Evolutionary conservation across 164 flowering plant species (phyloP).

Genomic region (Magnolia sinica): DNA sequence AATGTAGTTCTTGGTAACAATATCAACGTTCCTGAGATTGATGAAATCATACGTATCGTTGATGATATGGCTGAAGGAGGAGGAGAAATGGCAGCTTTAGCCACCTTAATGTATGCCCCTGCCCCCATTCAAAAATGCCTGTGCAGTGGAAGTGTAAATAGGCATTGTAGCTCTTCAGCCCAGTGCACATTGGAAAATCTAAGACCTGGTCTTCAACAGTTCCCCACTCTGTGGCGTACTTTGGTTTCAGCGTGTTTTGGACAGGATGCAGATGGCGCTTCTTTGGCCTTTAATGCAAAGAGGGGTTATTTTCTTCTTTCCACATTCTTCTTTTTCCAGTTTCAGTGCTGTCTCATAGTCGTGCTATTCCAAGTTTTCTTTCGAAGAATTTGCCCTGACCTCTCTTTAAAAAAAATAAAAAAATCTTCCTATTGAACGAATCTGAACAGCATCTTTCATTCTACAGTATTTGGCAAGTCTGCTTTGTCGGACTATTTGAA

Average conservation of each 20-base stretch:
- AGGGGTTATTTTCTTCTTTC: conserved; percentile 37
- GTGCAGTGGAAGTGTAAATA: conserved; percentile 73
- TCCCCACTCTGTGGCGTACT: conserved; percentile 86
- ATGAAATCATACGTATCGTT: conserved; percentile 71
- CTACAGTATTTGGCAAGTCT: conserved; percentile 49
- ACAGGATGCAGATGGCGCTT: conserved; percentile 49
- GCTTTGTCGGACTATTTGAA: conserved; percentile 65
- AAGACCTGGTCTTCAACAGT: conserved; percentile 69
- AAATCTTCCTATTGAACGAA: background rate
- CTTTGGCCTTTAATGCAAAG: conserved; percentile 38
- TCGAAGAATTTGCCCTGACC: background rate
- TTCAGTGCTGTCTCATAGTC: background rate
- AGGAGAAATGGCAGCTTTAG: conserved; percentile 94
- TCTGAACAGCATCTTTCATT: conserved; percentile 7
- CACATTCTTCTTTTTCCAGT: background rate
- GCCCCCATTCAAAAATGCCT: conserved; percentile 78
- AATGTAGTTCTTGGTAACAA: conserved; percentile 40
- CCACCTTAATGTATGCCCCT: conserved; percentile 89
- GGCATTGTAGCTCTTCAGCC: conserved; percentile 66
- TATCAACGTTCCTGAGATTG: conserved; percentile 48
- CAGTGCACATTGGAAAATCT: conserved; percentile 96
- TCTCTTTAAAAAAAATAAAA: too few relatives aligned
- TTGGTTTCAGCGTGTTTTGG: conserved; percentile 82
- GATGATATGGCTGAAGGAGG: conserved; percentile 99
- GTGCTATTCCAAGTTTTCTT: background rate